Evolutionary conservation across 2,329 filamentous ascomycete genomes (phyloP).

Genomic region (Penicillium hordei): DNA sequence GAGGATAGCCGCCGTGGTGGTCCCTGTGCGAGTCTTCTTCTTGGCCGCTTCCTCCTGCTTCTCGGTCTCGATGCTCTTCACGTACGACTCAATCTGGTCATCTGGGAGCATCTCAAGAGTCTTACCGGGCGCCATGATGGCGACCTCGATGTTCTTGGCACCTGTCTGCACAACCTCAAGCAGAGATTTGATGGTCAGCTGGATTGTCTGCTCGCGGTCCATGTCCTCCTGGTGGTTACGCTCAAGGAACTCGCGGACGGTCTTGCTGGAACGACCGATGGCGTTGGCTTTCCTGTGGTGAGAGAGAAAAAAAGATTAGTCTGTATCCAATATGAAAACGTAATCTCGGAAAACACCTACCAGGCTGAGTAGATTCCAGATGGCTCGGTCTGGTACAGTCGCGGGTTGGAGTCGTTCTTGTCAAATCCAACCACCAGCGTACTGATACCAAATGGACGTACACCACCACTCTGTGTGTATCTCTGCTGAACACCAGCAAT

Average conservation of each 20-base stretch:
- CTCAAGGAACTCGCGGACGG: constrained; percentile 96
- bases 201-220: constrained; percentile 94
- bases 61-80: constrained; percentile 98
- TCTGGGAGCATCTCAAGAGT: constrained; percentile 88
- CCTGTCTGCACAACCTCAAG: constrained; percentile 98
- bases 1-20: constrained; percentile 65
- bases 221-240: constrained; percentile 98
- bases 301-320: constrained; percentile 7
- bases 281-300: constrained; percentile 90
- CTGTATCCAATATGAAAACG: constrained; percentile 10
- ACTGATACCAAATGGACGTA: constrained; percentile 97
- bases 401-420: constrained; percentile 81
- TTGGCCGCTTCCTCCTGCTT: constrained; percentile 98
- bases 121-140: constrained; percentile 93
- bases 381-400: constrained; percentile 98
- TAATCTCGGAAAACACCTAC: constrained; percentile 53
- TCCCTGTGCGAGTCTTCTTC: constrained; percentile 71
- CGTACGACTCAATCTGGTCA: constrained; percentile 94
- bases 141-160: constrained; percentile 99
- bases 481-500: constrained; percentile 96
- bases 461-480: constrained; percentile 98
- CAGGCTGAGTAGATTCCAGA: constrained; percentile 99
- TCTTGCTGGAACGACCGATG: constrained; percentile 97
- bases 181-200: constrained; percentile 95
- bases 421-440: constrained; percentile 99